phyloP scores from a whole-genome alignment of 2,329 filamentous ascomycete species.

The Fusarium sp. region DNA sequence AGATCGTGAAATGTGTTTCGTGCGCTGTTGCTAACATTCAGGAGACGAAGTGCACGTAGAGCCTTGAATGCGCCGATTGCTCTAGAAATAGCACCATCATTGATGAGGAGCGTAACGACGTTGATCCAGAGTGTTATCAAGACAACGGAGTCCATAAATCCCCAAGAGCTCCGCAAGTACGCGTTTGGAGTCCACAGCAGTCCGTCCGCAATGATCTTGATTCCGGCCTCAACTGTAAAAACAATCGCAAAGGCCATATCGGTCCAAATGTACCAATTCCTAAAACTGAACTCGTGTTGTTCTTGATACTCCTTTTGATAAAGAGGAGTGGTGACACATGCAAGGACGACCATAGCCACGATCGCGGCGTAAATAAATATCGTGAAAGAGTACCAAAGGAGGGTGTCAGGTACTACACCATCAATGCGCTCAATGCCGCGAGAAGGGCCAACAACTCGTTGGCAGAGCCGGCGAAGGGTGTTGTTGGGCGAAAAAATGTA shows the following conservation, averaged over 20 bases:
- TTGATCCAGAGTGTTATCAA: constrained; percentile 96
- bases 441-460: constrained; percentile 90
- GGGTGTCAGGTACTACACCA: constrained; percentile 88
- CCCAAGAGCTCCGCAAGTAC: constrained; percentile 96
- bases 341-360: constrained; percentile 96
- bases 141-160: constrained; percentile 92
- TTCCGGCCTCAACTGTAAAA: constrained; percentile 86
- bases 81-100: constrained; percentile 87
- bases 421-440: constrained; percentile 89
- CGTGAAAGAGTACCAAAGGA: constrained; percentile 93
- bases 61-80: constrained; percentile 98
- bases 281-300: constrained; percentile 68
- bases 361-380: constrained; percentile 94
- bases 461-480: constrained; percentile 83
- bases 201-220: constrained; percentile 96
- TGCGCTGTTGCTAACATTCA: constrained; percentile 97
- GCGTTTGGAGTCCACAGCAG: constrained; percentile 98
- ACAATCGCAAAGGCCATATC: constrained; percentile 90
- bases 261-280: constrained; percentile 95
- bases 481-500: constrained; percentile 87
- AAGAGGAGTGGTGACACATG: constrained; percentile 92
- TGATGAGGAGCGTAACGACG: constrained; percentile 83
- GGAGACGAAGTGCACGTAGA: constrained; percentile 86
- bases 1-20: constrained; percentile 97
- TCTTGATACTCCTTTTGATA: constrained; percentile 91